These are phyloP conservation scores for Rubia tinctorum DNA, from an alignment of 305 asterid species.

Conservation along the genomic window DNA sequence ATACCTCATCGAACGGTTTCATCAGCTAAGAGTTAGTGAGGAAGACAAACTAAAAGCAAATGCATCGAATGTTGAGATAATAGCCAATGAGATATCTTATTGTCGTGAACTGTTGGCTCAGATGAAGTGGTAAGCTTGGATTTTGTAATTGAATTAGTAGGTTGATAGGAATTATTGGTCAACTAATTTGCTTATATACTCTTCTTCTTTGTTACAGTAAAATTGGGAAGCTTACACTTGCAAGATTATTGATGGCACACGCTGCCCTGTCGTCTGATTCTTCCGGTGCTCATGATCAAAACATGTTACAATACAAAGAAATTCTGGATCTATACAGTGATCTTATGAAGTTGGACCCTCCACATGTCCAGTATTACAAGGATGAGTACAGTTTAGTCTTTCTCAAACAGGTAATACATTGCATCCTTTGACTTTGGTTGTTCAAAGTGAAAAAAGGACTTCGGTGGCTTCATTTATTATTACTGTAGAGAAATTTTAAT, in stretches of 20 bases:
- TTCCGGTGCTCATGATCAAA: conserved; percentile 30
- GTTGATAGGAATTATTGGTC: conserved; percentile 16
- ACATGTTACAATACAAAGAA: conserved; percentile 48
- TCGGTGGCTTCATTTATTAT: neutral
- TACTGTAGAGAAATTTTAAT: neutral
- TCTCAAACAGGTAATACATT: conserved; percentile 59
- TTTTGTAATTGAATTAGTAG: conserved; percentile 20
- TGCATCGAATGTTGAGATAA: conserved; percentile 46
- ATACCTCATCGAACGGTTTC: conserved; percentile 31
- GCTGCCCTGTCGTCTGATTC: conserved; percentile 42
- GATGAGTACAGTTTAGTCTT: conserved; percentile 70
- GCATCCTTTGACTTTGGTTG: neutral
- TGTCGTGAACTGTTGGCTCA: conserved; percentile 65
- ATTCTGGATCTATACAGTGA: conserved; percentile 66
- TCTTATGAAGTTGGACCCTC: conserved; percentile 69
- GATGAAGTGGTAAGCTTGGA: conserved; percentile 60
- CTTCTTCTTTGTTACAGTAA: conserved; percentile 52
- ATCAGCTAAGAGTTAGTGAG: conserved; percentile 26
- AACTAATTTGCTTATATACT: conserved; percentile 10
- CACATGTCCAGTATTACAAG: conserved; percentile 66
- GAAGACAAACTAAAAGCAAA: conserved; percentile 31
- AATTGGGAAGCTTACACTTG: conserved; percentile 90
- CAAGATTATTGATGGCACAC: conserved; percentile 80
- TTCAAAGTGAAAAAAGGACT: neutral
- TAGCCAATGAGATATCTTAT: conserved; percentile 64